A percentile compares a stretch with the other conserved stretches of the same genome.
These are phyloP conservation scores for Lipomyces yamadae DNA, from an alignment of 805 yeast genomes.

Conservation along the genomic window DNA sequence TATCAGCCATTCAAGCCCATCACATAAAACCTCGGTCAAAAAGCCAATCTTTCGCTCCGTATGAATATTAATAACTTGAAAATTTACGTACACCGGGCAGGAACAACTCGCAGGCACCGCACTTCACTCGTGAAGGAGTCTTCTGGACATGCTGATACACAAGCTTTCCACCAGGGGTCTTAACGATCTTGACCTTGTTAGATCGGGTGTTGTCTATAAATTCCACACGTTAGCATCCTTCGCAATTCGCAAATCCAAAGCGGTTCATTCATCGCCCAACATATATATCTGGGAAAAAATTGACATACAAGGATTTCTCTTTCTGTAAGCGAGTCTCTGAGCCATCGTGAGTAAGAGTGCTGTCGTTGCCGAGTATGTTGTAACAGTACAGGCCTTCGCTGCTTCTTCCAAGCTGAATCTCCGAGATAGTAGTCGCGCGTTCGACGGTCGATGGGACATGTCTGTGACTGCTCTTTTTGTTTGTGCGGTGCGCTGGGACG, in stretches of 20 bases:
- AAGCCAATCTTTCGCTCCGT: too few species aligned
- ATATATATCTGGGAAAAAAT: slow-evolving; percentile 43
- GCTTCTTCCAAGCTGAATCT: not conserved
- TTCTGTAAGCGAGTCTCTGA: slow-evolving; percentile 99
- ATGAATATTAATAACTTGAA: not conserved
- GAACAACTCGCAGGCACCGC: slow-evolving; percentile 70
- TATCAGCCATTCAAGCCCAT: not conserved
- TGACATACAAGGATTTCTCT: slow-evolving; percentile 97
- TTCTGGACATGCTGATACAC: slow-evolving; percentile 97
- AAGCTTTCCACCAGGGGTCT: slow-evolving; percentile 99
- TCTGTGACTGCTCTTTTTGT: slow-evolving; percentile 18
- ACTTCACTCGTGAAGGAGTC: slow-evolving; percentile 57
- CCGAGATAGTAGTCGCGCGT: not conserved
- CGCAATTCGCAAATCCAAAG: not conserved
- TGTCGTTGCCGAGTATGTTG: slow-evolving; percentile 14
- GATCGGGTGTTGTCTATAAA: slow-evolving; percentile 94
- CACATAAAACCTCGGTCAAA: not conserved
- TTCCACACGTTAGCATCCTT: slow-evolving; percentile 46
- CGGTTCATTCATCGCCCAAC: not conserved
- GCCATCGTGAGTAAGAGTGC: slow-evolving; percentile 67
- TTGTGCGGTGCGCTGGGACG: too few species aligned
- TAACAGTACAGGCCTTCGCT: not conserved
- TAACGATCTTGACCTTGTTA: slow-evolving; percentile 98
- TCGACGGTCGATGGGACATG: not conserved
- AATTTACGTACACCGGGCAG: slow-evolving; percentile 63